Conservation (phyloP, 1,139 yeast species). For the Nakaseomyces kungkrabaensis region DNA sequence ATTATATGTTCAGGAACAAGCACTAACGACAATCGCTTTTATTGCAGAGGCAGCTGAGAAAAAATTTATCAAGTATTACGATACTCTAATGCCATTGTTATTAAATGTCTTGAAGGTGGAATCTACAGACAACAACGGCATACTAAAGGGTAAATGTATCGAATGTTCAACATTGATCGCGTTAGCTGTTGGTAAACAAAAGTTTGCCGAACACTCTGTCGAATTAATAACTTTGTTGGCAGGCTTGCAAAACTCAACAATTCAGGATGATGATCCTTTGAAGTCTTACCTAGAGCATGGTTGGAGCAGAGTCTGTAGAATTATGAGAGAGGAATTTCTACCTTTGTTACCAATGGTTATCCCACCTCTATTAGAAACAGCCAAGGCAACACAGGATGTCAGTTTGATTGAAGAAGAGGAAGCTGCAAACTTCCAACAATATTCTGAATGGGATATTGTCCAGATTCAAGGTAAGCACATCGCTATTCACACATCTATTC, state of each 20-base stretch:
- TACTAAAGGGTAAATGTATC: slow-evolving; percentile 84
- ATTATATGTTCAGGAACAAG: slow-evolving; percentile 94
- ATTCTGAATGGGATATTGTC: slow-evolving; percentile 93
- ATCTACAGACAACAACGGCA: slow-evolving; percentile 68
- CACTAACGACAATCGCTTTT: slow-evolving; percentile 88
- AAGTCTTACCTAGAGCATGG: slow-evolving; percentile 84
- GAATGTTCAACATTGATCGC: slow-evolving; percentile 95
- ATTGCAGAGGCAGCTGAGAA: slow-evolving; percentile 97
- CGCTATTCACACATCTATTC: slow-evolving; percentile 85
- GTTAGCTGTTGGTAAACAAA: slow-evolving; percentile 91
- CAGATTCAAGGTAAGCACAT: slow-evolving; percentile 85
- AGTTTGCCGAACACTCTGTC: slow-evolving; percentile 65
- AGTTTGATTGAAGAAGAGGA: slow-evolving; percentile 79
- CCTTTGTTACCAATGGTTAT: slow-evolving; percentile 84
- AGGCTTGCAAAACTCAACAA: slow-evolving; percentile 52
- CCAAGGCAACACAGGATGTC: slow-evolving; percentile 83
- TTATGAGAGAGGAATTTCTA: slow-evolving; percentile 74
- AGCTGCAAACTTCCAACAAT: slow-evolving; percentile 72
- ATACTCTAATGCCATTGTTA: slow-evolving; percentile 85
- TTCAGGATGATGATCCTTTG: slow-evolving; percentile 70
- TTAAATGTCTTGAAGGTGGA: slow-evolving; percentile 72
- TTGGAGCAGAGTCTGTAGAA: slow-evolving; percentile 89
- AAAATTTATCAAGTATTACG: slow-evolving; percentile 83
- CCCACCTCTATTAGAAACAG: slow-evolving; percentile 77
- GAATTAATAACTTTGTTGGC: slow-evolving; percentile 69